Base-by-base conservation (phyloP, 768 basidiomycete genomes). In the Termitomyces sp. region DNA sequence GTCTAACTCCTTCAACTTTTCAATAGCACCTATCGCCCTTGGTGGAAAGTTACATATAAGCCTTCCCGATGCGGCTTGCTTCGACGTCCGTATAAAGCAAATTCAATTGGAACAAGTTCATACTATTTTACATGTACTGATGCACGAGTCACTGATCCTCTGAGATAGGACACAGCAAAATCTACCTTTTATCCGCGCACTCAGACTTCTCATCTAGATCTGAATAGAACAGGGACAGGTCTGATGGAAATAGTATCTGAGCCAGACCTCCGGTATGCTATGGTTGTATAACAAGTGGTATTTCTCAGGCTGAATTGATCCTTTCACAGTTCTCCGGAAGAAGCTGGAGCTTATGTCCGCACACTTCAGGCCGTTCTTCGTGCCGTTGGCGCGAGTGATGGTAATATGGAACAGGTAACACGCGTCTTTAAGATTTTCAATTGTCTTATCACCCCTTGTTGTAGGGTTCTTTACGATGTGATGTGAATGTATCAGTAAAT, bases 171-270 rank as follows among this genome's bases (percentile, higher is more conserved):
- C 71, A 97, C 95, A 0, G 95, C 90, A 1, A 97, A 97, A 73
- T 91, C 94, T 1, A 87, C 83, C 3, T 83, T 80, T 60, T 78
- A 84, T 59, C 71, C 78, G 39, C 81, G 74, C 55, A 85, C 78
- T 22, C 78, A 73, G 28, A 69, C 79, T 22, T 85, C 86, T 1
- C 77, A 79, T 33, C 86, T 98, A 55, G 96, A 98, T 74, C 82
- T 98, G 58, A 98, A 96, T 72, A 79, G 97, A 70, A 92, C 94
- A 0, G 96, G 96, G 9, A 84, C 85, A 1, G 92, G 89, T 0
- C 81, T 99, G 54, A 89, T 98, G 86, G 96, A 98, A 73, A 96
- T 98, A 63, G 94, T 99, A 15, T 95, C 96, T 0, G 87, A 92
- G 62, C 94, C 97, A 1, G 95, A 98, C 71, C 84, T 98, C 74